Evolutionary conservation across 192 early-diverging fungal species (phyloP), one percentile per base, ranked within the genome.

Genomic region (Backusella tarrabulga): DNA sequence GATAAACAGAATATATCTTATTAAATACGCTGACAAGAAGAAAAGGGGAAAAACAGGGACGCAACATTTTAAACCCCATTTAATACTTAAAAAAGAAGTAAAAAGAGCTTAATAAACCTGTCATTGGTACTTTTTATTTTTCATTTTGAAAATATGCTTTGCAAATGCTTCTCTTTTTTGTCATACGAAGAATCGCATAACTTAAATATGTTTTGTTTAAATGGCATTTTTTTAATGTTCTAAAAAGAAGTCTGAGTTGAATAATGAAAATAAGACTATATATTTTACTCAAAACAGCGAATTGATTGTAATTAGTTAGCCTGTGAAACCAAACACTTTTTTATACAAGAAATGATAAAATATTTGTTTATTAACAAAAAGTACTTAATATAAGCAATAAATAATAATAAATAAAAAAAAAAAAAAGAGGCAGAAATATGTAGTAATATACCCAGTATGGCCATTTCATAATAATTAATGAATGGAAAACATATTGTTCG

Each of bases 211-310:
- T 44, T 17, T 44, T 44, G 15, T 50, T 7, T 50, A n/a, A 50
- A 50, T n/a, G 5, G 6, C 19, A 50, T 60, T 60, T 26, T 26
- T 60, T 60, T 60, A 60, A 60, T 60, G 11, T 60, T 60, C 54
- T 23, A 60, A 60, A 60, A 60, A 60, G 54, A 60, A 60, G 54
- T 60, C 54, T 60, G 54, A 60, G 54, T 60, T 60, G 21, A 21
- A 23, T 60, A 19, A n/a, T 7, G 46, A n/a, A 50, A 50, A 50
- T 50, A 50, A 4, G 46, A 50, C 54, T 21, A 60, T 60, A 54
- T 54, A 60, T 60, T 60, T 60, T 60, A 60, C 54, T 60, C 21
- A 60, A 60, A 60, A 60, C 21, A 60, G 54, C n/a, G 23, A 60
- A 60, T 60, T 60, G 23, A 29, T 12, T 50, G 46, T 50, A 26